These are phyloP conservation scores for Salix exigua DNA, from an alignment of 345 rosid species.

Conservation along the genomic window DNA sequence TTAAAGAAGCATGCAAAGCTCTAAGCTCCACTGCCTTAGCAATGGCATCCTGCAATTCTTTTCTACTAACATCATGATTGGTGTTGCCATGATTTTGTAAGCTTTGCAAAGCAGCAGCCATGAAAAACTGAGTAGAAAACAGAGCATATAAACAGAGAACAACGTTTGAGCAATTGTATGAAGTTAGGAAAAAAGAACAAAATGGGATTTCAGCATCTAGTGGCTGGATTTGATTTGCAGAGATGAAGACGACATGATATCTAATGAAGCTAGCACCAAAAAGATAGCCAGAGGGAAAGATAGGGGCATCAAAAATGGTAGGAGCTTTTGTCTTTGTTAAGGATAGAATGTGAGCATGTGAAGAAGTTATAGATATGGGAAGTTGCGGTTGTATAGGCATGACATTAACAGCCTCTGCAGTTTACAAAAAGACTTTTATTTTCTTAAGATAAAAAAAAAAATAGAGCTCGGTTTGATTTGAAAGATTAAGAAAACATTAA, in stretches of 20 bases:
- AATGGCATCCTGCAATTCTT: slow-evolving; percentile 78
- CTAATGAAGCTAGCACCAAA: slow-evolving; percentile 42
- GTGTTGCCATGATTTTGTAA: slow-evolving; percentile 30
- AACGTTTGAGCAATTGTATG: background rate
- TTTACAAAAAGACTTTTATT: too few species aligned
- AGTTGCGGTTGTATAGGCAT: background rate
- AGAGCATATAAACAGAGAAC: slow-evolving; percentile 27
- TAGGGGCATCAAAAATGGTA: background rate
- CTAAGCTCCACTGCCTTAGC: slow-evolving; percentile 80
- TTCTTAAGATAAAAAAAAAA: too few species aligned
- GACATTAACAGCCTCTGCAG: background rate
- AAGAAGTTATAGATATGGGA: background rate
- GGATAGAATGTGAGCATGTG: slow-evolving; percentile 8
- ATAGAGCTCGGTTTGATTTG: too few species aligned
- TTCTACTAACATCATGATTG: slow-evolving; percentile 39
- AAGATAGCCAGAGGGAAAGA: slow-evolving; percentile 19
- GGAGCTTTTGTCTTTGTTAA: slow-evolving; percentile 1
- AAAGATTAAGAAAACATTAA: too few species aligned
- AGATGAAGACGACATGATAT: slow-evolving; percentile 46
- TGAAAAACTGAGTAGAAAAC: slow-evolving; percentile 31
- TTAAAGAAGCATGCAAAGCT: slow-evolving; percentile 76
- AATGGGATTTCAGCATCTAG: slow-evolving; percentile 14
- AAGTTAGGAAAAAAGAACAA: background rate
- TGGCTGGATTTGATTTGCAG: slow-evolving; percentile 35
- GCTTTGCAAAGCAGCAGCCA: slow-evolving; percentile 56